Conservation (phyloP, 164 flowering plant species). For the Litsea cubeba region DNA sequence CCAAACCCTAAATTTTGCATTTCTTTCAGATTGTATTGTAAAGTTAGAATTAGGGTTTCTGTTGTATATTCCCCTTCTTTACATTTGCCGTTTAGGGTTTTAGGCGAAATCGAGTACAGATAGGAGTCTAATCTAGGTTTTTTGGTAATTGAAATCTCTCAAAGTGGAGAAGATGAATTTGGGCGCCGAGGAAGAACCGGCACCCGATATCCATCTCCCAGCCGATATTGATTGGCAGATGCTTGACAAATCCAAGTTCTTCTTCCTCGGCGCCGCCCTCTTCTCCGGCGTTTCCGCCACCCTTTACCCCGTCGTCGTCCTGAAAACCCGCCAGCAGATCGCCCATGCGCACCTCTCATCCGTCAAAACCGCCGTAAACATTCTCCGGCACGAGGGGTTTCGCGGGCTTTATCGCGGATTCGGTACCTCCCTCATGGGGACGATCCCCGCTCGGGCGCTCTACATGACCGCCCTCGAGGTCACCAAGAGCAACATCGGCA, state of each 20-base stretch:
- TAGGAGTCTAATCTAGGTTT: neutral
- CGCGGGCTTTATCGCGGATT: conserved; percentile 74
- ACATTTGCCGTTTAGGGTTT: neutral
- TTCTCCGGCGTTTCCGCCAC: conserved; percentile 69
- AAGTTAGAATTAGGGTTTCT: neutral
- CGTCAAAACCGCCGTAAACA: conserved; percentile 32
- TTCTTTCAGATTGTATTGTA: neutral
- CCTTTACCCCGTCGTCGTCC: conserved; percentile 57
- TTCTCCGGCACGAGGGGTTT: conserved; percentile 52
- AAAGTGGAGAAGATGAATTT: conserved; percentile 66
- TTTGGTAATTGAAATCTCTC: neutral
- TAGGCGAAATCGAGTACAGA: neutral
- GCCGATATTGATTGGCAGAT: conserved; percentile 86
- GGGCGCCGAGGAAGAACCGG: conserved; percentile 51
- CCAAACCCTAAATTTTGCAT: too few relatives aligned
- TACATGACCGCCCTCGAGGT: conserved; percentile 80
- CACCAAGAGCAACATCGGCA: conserved; percentile 66
- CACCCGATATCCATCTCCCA: conserved; percentile 68
- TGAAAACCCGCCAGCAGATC: conserved; percentile 68
- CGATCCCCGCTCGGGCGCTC: conserved; percentile 79
- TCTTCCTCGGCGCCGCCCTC: conserved; percentile 79
- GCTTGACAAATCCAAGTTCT: conserved; percentile 85
- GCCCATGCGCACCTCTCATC: conserved; percentile 32
- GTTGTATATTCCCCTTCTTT: neutral
- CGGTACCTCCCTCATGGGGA: conserved; percentile 74